Evolutionary conservation across 1,284 basidiomycete genomes (phyloP).

Genomic region (Ceratorhiza oryzae-sativae): DNA sequence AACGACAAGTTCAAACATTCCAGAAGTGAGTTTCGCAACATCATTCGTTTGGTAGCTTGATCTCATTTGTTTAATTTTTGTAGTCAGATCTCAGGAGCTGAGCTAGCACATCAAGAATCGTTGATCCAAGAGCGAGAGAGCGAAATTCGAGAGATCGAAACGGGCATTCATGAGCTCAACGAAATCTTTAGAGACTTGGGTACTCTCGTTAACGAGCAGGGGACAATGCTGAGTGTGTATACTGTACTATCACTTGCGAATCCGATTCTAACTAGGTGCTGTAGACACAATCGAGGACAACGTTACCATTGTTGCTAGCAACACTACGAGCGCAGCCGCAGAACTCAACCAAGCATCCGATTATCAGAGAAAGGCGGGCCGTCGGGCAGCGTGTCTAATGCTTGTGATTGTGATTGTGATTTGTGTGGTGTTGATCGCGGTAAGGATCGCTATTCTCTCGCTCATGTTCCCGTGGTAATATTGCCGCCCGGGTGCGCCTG

Average conservation of each 20-base stretch:
- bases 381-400: conserved; percentile 88
- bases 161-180: conserved; percentile 94
- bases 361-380: conserved; percentile 94
- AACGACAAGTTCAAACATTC: conserved; percentile 67
- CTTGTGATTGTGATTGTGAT: conserved; percentile 87
- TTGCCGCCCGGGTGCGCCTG: conserved; percentile 15
- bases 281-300: conserved; percentile 97
- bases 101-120: conserved; percentile 95
- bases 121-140: conserved; percentile 94
- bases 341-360: conserved; percentile 91
- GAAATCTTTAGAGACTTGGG: conserved; percentile 98
- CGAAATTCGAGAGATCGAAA: conserved; percentile 97
- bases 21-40: neutral
- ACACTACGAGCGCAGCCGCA: conserved; percentile 84
- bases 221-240: conserved; percentile 85
- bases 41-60: neutral
- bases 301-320: conserved; percentile 83
- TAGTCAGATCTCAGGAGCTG: conserved; percentile 73
- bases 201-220: conserved; percentile 93
- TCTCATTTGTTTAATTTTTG: neutral
- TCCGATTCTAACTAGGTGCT: conserved; percentile 8
- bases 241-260: neutral
- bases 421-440: conserved; percentile 89
- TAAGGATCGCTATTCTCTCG: conserved; percentile 55
- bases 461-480: conserved; percentile 35